Base-by-base conservation (phyloP, 805 yeast genomes). In the Saturnispora kantuleensis region DNA sequence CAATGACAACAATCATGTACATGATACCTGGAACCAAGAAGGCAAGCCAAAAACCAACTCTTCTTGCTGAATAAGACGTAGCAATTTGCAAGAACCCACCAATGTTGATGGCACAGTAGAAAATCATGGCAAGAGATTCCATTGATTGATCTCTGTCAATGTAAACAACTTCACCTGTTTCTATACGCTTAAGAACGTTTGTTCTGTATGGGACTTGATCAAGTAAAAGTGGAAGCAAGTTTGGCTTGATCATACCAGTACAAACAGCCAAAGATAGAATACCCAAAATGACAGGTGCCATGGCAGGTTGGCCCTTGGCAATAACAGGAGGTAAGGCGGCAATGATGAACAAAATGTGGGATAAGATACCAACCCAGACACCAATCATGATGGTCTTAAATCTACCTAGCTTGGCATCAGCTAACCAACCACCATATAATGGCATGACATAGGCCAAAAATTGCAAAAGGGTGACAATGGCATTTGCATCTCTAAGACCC, bases 151-250 rank as follows among this genome's bases (percentile, higher is more conserved):
- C 68, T 42, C 73, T 66, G 52, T 71, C 76, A 39, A 73, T 60
- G 52, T 82, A 76, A 31, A 83, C 89, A 39, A 71, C 70, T 56
- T 78, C 79, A 46, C 95, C 95, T 26, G 69, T 58, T 52, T 77
- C 75, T 40, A 74, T 65, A 2, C 73, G 74, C 58, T 70, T 73
- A 46, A 85, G 76, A 42, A 72, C 76, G 50, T 77, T 81, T 52
- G 73, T 70, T 47, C 74, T 67, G 58, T 77, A 74, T 38, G 81
- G 79, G 57, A 74, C 78, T 64, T 81, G 87, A 56, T 81, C 85
- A 61, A 71, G 60, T 41, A 71, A 56, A 40, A 71, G 58, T 9
- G 77, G 77, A 46, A 70, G 62, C 46, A 74, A 66, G 52, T 74
- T 74, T 47, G 79, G 76, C 53, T 74, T 74, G 52, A 74, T 72